Conservation (phyloP, 2,329 filamentous ascomycete genomes). For the Verticillium zaregamsianum region DNA sequence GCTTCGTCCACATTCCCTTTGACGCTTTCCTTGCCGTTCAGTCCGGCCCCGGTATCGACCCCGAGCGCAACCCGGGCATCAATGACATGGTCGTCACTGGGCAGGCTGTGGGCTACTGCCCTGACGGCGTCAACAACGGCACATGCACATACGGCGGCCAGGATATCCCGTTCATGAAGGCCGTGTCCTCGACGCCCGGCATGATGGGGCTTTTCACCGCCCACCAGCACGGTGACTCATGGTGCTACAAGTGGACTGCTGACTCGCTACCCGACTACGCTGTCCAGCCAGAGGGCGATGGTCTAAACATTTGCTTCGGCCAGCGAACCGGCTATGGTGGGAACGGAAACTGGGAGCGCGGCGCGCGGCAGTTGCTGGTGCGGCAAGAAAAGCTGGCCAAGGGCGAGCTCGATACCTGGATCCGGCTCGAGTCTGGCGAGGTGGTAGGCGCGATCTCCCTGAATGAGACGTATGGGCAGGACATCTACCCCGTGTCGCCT, state of each 20-base stretch:
- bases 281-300: constrained; percentile 44
- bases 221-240: constrained; percentile 62
- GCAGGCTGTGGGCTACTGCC: constrained; percentile 40
- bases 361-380: constrained; percentile 51
- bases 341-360: constrained; percentile 61
- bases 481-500: constrained; percentile 45
- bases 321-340: constrained; percentile 68
- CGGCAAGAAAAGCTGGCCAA: constrained; percentile 33
- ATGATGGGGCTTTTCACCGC: constrained; percentile 58
- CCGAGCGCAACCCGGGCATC: constrained; percentile 36
- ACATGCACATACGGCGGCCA: constrained; percentile 41
- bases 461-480: constrained; percentile 55
- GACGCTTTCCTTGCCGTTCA: constrained; percentile 37
- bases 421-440: constrained; percentile 53
- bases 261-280: constrained; percentile 46
- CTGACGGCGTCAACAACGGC: constrained; percentile 29
- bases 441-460: constrained; percentile 48
- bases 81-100: constrained; percentile 34
- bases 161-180: constrained; percentile 60
- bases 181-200: constrained; percentile 48
- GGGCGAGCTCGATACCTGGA: constrained; percentile 52
- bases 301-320: constrained; percentile 52
- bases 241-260: constrained; percentile 49
- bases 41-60: constrained; percentile 26
- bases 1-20: constrained; percentile 45